Evolutionary conservation across 140 eudicot species (phyloP), one percentile per base, ranked within the genome.

Genomic region (Erigeron philadelphicus): DNA sequence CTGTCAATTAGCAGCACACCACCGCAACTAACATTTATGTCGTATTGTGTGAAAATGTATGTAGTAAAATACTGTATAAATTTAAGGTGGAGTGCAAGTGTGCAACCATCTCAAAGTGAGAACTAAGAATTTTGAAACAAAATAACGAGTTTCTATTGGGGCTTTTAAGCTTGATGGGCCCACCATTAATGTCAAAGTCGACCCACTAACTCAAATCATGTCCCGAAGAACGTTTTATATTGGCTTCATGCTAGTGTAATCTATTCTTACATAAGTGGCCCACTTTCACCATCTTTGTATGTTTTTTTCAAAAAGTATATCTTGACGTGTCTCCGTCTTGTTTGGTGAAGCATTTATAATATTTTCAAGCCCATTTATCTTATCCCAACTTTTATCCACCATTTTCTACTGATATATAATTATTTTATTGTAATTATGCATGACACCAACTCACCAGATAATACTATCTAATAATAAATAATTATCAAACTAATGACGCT

Each of bases 241-340:
- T 11, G 49, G 49, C 57, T 55, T 47, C 68, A 56, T 71, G 66
- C 40, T 63, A 55, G 61, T 67, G 68, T 73, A 66, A 70, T 76
- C 8, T 54, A 49, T 76, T 45, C 72, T 45, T 44, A 70, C 61
- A 64, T 18, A 54, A 52, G 45, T 77, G 77, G 64, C 72, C 69
- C 81, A 71, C 81, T 69, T 76, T 63, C 71, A 11, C 31, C 7
- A 23, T 55, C 52, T 57, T 23, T 47, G 56, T 46, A 54, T 77
- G 13, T 9, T 5, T 23, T 13, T 56, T 71, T 18, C 48, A 56
- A 71, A 71, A 77, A 64, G 81, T 10, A 64, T 31, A 11, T 41
- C 61, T 71, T 64, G 63, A 64, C 81, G 81, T 77, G 81, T 77
- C 77, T 64, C 13, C 65, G 4, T 71, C 45, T 56, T 64, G 57